Percentiles rank a stretch among this genome's conserved stretches.
phyloP scores from a whole-genome alignment of 2,329 filamentous ascomycete species.

The Ceratocystis harringtonii region DNA sequence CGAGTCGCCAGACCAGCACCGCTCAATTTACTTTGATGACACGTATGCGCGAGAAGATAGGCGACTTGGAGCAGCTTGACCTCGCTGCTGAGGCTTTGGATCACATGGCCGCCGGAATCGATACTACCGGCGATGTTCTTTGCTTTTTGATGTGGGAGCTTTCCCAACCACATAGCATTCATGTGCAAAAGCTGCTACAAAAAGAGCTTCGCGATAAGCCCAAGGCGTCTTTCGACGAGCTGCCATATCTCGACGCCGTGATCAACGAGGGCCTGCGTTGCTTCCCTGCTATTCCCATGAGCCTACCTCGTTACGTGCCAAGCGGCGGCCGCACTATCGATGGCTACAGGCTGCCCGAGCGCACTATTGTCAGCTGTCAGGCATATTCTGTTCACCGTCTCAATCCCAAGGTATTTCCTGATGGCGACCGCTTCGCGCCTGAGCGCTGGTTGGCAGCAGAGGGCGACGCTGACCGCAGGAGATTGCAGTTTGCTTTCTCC shows the following conservation, averaged over 20 bases:
- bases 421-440: conserved; percentile 63
- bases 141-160: conserved; percentile 60
- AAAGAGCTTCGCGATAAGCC: conserved; percentile 35
- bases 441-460: conserved; percentile 66
- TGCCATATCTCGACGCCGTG: conserved; percentile 47
- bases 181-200: conserved; percentile 37
- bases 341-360: conserved; percentile 37
- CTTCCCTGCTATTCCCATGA: conserved; percentile 52
- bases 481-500: conserved; percentile 50
- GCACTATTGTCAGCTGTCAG: conserved; percentile 45
- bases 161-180: conserved; percentile 40
- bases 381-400: conserved; percentile 45
- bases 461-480: conserved; percentile 55
- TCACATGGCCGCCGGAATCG: conserved; percentile 57
- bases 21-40: conserved; percentile 43
- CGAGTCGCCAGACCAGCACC: conserved; percentile 31
- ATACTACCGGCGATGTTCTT: conserved; percentile 54
- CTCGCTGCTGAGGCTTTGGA: conserved; percentile 55
- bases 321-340: conserved; percentile 39
- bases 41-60: conserved; percentile 39
- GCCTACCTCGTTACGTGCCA: conserved; percentile 46
- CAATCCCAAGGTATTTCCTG: conserved; percentile 54
- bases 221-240: conserved; percentile 30
- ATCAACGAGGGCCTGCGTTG: conserved; percentile 47
- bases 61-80: conserved; percentile 34